phyloP scores from a whole-genome alignment of 768 basidiomycete genomes.

The Roridomyces roridus region DNA sequence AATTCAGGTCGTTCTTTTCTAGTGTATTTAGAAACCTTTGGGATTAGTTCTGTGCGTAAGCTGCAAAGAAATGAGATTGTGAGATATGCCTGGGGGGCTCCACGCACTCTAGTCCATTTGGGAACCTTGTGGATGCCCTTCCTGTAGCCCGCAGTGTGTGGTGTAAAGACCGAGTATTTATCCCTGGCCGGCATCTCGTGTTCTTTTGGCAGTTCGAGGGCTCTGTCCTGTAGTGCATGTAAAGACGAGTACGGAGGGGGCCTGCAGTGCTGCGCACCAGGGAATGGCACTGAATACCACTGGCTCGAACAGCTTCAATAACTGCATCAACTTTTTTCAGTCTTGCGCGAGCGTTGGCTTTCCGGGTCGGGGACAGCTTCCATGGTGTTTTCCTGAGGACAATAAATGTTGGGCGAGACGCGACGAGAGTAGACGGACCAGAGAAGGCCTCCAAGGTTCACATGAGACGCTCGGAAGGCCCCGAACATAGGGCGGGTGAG shows the following conservation, averaged over 20 bases:
- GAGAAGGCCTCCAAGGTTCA: constrained; percentile 77
- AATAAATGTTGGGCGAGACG: constrained; percentile 1
- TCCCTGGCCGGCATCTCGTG: constrained; percentile 91
- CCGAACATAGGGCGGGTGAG: too few species aligned
- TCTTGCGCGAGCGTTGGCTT: constrained; percentile 88
- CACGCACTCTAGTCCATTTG: constrained; percentile 94
- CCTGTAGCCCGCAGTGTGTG: constrained; percentile 74
- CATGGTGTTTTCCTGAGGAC: constrained; percentile 88
- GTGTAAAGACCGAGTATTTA: constrained; percentile 93
- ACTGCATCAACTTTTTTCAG: constrained; percentile 94
- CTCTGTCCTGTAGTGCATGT: constrained; percentile 55
- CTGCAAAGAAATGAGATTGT: too few species aligned
- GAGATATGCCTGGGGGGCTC: too few species aligned
- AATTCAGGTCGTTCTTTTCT: constrained; percentile 84
- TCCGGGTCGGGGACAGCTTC: constrained; percentile 89
- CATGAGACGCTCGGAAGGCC: constrained; percentile 76
- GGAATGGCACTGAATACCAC: constrained; percentile 79
- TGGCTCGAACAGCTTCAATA: constrained; percentile 84
- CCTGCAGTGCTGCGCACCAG: constrained; percentile 54
- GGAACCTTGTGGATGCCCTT: constrained; percentile 97
- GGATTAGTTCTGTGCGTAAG: constrained; percentile 88
- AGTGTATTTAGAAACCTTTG: constrained; percentile 77
- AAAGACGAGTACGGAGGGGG: constrained; percentile 1
- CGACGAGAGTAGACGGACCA: constrained; percentile 59
- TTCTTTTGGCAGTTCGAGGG: constrained; percentile 89